Conservation (phyloP, 2,329 filamentous ascomycete genomes). For the Aureobasidium subglaciale region DNA sequence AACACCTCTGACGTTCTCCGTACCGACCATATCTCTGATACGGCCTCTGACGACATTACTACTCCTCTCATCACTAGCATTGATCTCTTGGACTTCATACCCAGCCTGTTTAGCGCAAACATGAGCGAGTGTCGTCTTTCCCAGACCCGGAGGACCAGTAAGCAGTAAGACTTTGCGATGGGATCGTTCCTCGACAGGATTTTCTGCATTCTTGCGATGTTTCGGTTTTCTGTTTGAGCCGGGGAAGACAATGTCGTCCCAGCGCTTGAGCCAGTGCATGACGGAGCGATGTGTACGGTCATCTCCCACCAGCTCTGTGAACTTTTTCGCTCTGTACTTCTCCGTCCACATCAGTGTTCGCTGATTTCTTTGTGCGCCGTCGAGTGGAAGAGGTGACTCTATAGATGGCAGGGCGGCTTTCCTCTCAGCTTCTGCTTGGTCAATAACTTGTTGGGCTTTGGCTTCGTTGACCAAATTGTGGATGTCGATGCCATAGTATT, state of each 20-base stretch:
- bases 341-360: slow-evolving; percentile 79
- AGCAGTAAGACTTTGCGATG: slow-evolving; percentile 85
- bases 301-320: slow-evolving; percentile 89
- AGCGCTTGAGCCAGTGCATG: slow-evolving; percentile 85
- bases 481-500: slow-evolving; percentile 90
- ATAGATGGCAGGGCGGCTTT: slow-evolving; percentile 29
- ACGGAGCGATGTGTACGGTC: slow-evolving; percentile 88
- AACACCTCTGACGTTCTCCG: slow-evolving; percentile 79
- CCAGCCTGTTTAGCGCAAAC: slow-evolving; percentile 93
- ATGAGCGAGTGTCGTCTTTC: slow-evolving; percentile 93
- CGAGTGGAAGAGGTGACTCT: slow-evolving; percentile 28
- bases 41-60: slow-evolving; percentile 81
- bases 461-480: slow-evolving; percentile 72
- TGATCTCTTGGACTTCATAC: slow-evolving; percentile 95
- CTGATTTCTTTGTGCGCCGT: slow-evolving; percentile 6
- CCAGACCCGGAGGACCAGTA: slow-evolving; percentile 84
- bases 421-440: slow-evolving; percentile 21
- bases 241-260: slow-evolving; percentile 90
- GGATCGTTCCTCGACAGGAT: slow-evolving; percentile 57
- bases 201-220: slow-evolving; percentile 39
- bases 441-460: slow-evolving; percentile 48
- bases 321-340: slow-evolving; percentile 88
- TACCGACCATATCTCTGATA: slow-evolving; percentile 86
- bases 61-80: slow-evolving; percentile 92
- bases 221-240: slow-evolving; percentile 55